Evolutionary conservation across 768 basidiomycete genomes (phyloP).

Genomic region (Xanthoconium stramineum): DNA sequence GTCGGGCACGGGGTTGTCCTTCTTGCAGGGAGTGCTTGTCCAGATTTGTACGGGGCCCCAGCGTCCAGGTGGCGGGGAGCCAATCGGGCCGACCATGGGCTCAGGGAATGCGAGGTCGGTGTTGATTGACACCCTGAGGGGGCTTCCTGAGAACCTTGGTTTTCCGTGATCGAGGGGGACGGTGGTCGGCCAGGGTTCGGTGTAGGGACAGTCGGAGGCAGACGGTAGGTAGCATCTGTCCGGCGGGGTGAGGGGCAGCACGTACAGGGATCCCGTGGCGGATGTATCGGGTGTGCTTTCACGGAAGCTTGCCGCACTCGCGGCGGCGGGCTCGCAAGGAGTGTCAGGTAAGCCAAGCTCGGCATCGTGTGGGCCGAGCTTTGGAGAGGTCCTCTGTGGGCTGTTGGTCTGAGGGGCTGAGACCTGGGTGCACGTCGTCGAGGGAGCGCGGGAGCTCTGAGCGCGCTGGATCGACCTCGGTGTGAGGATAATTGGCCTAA

Average conservation of each 20-base stretch:
- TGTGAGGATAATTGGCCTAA: slow-evolving; percentile 22
- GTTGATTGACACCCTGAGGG: slow-evolving; percentile 20
- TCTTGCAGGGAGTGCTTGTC: slow-evolving; percentile 25
- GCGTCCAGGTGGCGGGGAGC: slow-evolving; percentile 8
- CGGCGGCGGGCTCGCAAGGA: neutral
- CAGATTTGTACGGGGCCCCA: slow-evolving; percentile 21
- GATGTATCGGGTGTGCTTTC: slow-evolving; percentile 13
- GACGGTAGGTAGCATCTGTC: slow-evolving; percentile 21
- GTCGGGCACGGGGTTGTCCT: neutral
- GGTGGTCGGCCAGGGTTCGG: slow-evolving; percentile 19
- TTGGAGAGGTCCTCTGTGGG: slow-evolving; percentile 18
- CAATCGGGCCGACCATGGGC: slow-evolving; percentile 2
- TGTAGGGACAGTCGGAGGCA: slow-evolving; percentile 20
- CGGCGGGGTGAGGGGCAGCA: slow-evolving; percentile 24
- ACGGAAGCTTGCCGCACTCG: neutral
- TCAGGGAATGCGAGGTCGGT: neutral
- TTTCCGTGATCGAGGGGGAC: slow-evolving; percentile 6
- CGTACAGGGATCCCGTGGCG: neutral
- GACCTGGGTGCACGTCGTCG: slow-evolving; percentile 10
- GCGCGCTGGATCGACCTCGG: slow-evolving; percentile 12
- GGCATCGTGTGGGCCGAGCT: slow-evolving; percentile 9
- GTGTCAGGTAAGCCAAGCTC: slow-evolving; percentile 17
- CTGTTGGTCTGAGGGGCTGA: neutral
- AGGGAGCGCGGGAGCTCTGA: slow-evolving; percentile 5
- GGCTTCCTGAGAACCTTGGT: slow-evolving; percentile 14